Conservation (phyloP, 305 asterid genomes). For the Solanum aculeatissimum region DNA sequence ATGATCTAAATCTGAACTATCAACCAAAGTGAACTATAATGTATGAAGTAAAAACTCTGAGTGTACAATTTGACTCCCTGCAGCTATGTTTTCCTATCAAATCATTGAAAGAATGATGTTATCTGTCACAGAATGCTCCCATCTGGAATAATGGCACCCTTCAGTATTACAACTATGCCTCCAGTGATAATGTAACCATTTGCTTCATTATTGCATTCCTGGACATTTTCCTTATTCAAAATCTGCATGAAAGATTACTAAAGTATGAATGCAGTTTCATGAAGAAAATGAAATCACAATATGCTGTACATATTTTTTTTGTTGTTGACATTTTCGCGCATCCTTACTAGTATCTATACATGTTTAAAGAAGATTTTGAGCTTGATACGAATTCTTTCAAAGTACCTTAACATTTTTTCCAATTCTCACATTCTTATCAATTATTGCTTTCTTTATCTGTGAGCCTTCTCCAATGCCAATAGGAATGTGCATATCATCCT, state of each 20-base stretch:
- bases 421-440: constrained; percentile 71
- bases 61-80: not conserved
- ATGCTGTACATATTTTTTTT: not conserved
- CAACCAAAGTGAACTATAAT: not conserved
- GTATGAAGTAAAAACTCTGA: not conserved
- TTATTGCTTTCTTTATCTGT: constrained; percentile 44
- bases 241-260: constrained; percentile 35
- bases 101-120: not conserved
- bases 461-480: constrained; percentile 73
- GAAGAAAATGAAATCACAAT: not conserved
- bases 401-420: constrained; percentile 70
- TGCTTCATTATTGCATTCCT: constrained; percentile 53
- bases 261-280: not conserved
- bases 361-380: not conserved
- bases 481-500: constrained; percentile 28
- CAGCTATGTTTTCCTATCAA: not conserved
- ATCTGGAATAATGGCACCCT: constrained; percentile 54
- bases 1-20: not conserved
- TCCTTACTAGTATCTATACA: not conserved
- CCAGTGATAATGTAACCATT: constrained; percentile 47
- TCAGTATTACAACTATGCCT: constrained; percentile 51
- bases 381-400: not conserved
- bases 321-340: not conserved
- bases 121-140: constrained; percentile 37
- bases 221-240: constrained; percentile 55